Percentiles rank a stretch among this genome's conserved stretches.
Evolutionary conservation across 257 asterid genomes (phyloP).

Genomic region (Thymus quinquecostatus): DNA sequence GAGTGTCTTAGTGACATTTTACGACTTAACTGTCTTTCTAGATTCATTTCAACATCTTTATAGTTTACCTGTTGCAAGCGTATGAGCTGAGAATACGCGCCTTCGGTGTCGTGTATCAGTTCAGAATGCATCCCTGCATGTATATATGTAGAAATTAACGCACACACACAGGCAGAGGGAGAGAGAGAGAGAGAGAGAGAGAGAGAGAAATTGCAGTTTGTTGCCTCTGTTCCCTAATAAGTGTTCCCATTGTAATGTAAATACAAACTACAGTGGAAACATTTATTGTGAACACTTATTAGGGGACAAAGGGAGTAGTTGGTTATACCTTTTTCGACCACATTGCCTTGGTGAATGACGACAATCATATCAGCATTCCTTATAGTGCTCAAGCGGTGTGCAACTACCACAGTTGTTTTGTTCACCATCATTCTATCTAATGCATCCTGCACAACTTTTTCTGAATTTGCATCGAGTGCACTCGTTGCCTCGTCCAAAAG

Average conservation of each 20-base stretch:
- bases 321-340: slow-evolving; percentile 52
- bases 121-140: slow-evolving; percentile 46
- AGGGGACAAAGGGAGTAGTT: too few relatives aligned
- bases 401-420: slow-evolving; percentile 62
- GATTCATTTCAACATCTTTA: slow-evolving; percentile 11
- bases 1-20: slow-evolving; percentile 55
- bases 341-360: slow-evolving; percentile 55
- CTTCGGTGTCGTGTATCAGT: slow-evolving; percentile 48
- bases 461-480: slow-evolving; percentile 69
- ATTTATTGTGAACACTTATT: too few relatives aligned
- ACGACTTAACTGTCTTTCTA: slow-evolving; percentile 42
- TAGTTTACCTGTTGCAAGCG: slow-evolving; percentile 39
- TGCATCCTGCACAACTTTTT: slow-evolving; percentile 61
- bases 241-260: too few relatives aligned
- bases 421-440: slow-evolving; percentile 58
- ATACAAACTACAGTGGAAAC: too few relatives aligned
- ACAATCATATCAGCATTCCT: slow-evolving; percentile 57
- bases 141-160: not conserved
- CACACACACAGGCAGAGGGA: too few relatives aligned
- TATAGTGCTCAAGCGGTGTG: slow-evolving; percentile 61
- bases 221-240: too few relatives aligned
- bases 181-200: too few relatives aligned
- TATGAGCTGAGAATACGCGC: slow-evolving; percentile 56
- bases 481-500: slow-evolving; percentile 73
- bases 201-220: too few relatives aligned